Conservation (phyloP, 768 basidiomycete genomes). For the Rhodocollybia butyracea region DNA sequence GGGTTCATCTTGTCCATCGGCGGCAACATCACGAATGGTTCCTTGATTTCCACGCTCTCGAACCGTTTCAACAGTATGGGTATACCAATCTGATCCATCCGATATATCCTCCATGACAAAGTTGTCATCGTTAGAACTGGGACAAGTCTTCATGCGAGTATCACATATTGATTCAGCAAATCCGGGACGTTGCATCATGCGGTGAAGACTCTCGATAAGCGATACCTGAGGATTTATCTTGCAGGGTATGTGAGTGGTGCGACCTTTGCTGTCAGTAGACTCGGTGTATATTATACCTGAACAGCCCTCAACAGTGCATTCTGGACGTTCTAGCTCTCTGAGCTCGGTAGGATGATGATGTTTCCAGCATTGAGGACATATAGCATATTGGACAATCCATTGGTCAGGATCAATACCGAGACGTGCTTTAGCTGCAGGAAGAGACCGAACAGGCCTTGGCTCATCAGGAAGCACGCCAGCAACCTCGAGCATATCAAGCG, state of each 20-base stretch:
- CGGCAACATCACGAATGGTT: slow-evolving; percentile 10
- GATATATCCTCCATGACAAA: slow-evolving; percentile 22
- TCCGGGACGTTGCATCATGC: slow-evolving; percentile 15
- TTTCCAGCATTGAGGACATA: slow-evolving; percentile 11
- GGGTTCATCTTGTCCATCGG: neutral
- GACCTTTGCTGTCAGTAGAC: slow-evolving; percentile 6
- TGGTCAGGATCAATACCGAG: slow-evolving; percentile 13
- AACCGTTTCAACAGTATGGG: slow-evolving; percentile 8
- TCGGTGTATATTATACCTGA: slow-evolving; percentile 7
- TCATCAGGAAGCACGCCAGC: slow-evolving; percentile 6
- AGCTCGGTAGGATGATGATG: neutral
- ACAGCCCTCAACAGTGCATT: neutral
- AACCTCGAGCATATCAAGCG: neutral
- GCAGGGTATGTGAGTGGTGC: slow-evolving; percentile 4
- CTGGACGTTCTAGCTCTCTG: neutral
- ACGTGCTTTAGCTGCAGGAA: slow-evolving; percentile 3
- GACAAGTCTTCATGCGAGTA: slow-evolving; percentile 5
- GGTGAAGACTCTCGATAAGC: slow-evolving; percentile 17
- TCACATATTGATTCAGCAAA: slow-evolving; percentile 11
- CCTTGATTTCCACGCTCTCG: slow-evolving; percentile 16
- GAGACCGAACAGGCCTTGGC: neutral
- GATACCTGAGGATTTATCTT: slow-evolving; percentile 18
- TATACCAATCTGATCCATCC: slow-evolving; percentile 17
- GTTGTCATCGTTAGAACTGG: slow-evolving; percentile 17
- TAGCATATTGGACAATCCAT: slow-evolving; percentile 7